Base-by-base conservation (phyloP, 805 yeast species). In the Barnettozyma wickerhamii region DNA sequence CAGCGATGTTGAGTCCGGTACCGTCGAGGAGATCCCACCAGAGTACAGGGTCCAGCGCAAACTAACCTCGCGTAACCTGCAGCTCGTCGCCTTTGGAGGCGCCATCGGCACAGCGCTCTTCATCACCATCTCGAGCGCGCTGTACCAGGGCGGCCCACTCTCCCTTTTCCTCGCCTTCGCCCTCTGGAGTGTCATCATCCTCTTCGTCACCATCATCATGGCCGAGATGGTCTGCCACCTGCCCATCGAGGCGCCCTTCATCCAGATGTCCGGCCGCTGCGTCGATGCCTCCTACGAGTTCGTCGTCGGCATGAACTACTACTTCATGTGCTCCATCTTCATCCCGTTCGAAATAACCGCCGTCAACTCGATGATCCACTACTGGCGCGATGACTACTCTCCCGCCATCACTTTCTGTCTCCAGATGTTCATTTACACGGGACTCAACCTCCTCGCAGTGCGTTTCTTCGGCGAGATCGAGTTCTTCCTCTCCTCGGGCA, bases 401-500 rank as follows among this genome's bases (percentile, higher is more conserved):
- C 82, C 90, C 0, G 93, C 83, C 0, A 81, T 75, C 18, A 72
- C 88, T 4, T 69, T 86, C 47, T 72, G 75, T 3, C 67, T 86
- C 3, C 88, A 81, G 58, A 70, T 82, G 13, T 75, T 72, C 7
- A 58, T 84, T 23, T 83, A 84, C 55, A 64, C 81, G 9, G 18
- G 70, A 13, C 72, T 86, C 46, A 85, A 86, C 53, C 53, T 84
- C 15, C 77, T 82, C 50, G 88, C 91, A 1, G 95, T 86, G 29
- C 68, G 68, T 35, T 74, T 73, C 53, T 87, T 81, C 52, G 96
- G 96, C 37, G 95, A 87, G 59, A 69, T 80, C 20, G 95, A 87
- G 61, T 87, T 86, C 55, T 79, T 81, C 77, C 64, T 85, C 17
- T 74, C 89, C 4, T 65, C 84, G 17, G 81, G 84, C 39, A 87